phyloP scores from a whole-genome alignment of 1,139 yeast genomes.

The Magnusiomyces suaveolens region DNA sequence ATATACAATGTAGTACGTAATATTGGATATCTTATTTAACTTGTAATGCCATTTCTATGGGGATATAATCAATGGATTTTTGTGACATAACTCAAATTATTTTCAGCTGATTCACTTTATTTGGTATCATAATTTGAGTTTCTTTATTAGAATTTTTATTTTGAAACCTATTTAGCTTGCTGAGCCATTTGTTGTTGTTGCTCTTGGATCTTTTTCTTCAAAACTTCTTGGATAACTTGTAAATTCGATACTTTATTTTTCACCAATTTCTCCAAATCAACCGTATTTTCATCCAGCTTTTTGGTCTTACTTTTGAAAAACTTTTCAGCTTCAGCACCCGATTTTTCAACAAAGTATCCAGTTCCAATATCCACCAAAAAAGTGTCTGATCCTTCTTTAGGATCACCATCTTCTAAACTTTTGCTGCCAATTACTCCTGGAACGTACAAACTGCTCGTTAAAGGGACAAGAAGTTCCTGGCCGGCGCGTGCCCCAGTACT shows the following conservation, averaged over 20 bases:
- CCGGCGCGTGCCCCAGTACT: constrained; percentile 18
- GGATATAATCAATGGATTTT: too few relatives aligned
- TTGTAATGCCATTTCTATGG: too few relatives aligned
- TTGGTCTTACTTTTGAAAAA: constrained; percentile 69
- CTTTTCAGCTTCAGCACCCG: constrained; percentile 51
- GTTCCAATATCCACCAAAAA: constrained; percentile 94
- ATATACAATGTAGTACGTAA: too few relatives aligned
- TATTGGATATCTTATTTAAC: too few relatives aligned
- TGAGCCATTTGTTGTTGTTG: constrained; percentile 4
- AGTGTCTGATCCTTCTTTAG: constrained; percentile 34
- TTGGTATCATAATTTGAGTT: too few relatives aligned
- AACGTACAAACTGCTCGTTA: constrained; percentile 79
- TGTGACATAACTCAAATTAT: too few relatives aligned
- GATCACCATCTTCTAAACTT: constrained; percentile 28
- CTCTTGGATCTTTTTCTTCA: constrained; percentile 11
- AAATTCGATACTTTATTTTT: constrained; percentile 28
- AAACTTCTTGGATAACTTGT: constrained; percentile 27
- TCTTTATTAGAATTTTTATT: too few relatives aligned
- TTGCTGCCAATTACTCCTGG: constrained; percentile 50
- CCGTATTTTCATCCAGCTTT: constrained; percentile 63
- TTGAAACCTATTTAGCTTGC: neutral
- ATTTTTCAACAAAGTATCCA: constrained; percentile 84
- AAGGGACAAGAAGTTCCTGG: constrained; percentile 64
- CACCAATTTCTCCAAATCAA: constrained; percentile 65
- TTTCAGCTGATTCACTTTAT: too few relatives aligned